These are phyloP conservation scores for Pythium brachiatum DNA, from an alignment of 352 stramenopile species.

Conservation along the genomic window DNA sequence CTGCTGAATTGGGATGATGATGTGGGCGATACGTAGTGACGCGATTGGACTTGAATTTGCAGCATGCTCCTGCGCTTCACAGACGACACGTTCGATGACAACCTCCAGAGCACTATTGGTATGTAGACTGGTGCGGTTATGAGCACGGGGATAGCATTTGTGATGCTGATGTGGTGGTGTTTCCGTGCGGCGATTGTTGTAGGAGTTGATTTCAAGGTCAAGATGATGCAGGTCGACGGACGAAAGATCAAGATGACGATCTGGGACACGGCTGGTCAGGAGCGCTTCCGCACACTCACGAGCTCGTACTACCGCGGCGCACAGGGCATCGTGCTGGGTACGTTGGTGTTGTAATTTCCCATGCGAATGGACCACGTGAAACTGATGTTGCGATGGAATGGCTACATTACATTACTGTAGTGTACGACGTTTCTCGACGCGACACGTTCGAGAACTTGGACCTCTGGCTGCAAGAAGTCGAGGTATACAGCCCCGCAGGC, in stretches of 20 bases:
- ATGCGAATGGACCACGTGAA: too few species aligned
- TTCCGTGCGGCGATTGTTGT: neutral
- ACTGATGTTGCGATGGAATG: neutral
- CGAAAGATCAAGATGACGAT: conserved; percentile 98
- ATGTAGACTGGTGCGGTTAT: conserved; percentile 14
- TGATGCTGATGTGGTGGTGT: neutral
- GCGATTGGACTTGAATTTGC: neutral
- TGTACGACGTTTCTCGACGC: conserved; percentile 95
- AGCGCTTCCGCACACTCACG: conserved; percentile 97
- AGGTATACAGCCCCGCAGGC: conserved; percentile 94
- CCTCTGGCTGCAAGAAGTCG: conserved; percentile 97
- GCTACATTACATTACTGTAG: conserved; percentile 35
- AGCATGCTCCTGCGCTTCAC: conserved; percentile 98
- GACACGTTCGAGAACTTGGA: conserved; percentile 98
- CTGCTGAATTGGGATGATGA: neutral
- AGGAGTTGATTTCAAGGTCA: conserved; percentile 97
- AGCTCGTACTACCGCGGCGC: conserved; percentile 97
- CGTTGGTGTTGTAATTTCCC: conserved; percentile 14
- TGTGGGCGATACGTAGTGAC: neutral
- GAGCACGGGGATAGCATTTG: too few species aligned
- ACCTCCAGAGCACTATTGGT: conserved; percentile 97
- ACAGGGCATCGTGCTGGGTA: conserved; percentile 96
- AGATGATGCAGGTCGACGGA: conserved; percentile 94
- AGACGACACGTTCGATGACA: conserved; percentile 97
- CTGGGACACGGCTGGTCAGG: conserved; percentile 98